Conservation (phyloP, 352 stramenopile genomes). For the Globisporangium megalacanthum region DNA sequence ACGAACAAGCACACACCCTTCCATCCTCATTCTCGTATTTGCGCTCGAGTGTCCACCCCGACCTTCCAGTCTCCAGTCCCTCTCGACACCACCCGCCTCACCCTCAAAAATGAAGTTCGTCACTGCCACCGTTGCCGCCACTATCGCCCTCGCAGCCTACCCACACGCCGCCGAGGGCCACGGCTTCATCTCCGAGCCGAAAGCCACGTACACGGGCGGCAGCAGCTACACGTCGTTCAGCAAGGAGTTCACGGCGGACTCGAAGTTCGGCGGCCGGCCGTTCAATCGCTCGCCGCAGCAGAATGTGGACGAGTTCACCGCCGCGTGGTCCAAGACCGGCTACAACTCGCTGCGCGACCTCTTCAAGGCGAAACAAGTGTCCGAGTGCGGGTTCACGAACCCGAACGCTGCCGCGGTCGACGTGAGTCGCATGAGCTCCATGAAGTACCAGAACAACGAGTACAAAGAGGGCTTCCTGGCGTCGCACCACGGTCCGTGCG, state of each 20-base stretch:
- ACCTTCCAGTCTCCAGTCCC: not conserved
- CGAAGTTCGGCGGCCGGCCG: not conserved
- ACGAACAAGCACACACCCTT: too few relatives aligned
- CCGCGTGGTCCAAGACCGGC: constrained; percentile 3
- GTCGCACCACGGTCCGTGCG: constrained; percentile 30
- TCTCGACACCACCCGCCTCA: not conserved
- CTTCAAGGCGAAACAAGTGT: not conserved
- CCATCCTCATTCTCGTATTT: constrained; percentile 1
- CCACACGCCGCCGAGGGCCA: constrained; percentile 17
- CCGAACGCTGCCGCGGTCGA: constrained; percentile 4
- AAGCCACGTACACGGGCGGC: too few relatives aligned
- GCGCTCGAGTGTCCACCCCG: not conserved
- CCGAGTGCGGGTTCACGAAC: not conserved
- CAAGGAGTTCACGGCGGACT: constrained; percentile 26
- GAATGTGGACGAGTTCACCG: constrained; percentile 14
- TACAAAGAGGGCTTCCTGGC: constrained; percentile 10
- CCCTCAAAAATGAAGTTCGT: constrained; percentile 7
- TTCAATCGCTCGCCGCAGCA: constrained; percentile 15
- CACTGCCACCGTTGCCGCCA: not conserved
- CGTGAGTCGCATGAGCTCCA: constrained; percentile 12
- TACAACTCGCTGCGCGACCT: constrained; percentile 6
- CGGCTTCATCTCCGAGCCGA: too few relatives aligned
- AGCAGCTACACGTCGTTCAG: constrained; percentile 7
- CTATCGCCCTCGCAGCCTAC: not conserved
- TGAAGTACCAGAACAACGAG: constrained; percentile 11